Evolutionary conservation across 306 rosid species (phyloP).

Genomic region (Parietaria judaica): DNA sequence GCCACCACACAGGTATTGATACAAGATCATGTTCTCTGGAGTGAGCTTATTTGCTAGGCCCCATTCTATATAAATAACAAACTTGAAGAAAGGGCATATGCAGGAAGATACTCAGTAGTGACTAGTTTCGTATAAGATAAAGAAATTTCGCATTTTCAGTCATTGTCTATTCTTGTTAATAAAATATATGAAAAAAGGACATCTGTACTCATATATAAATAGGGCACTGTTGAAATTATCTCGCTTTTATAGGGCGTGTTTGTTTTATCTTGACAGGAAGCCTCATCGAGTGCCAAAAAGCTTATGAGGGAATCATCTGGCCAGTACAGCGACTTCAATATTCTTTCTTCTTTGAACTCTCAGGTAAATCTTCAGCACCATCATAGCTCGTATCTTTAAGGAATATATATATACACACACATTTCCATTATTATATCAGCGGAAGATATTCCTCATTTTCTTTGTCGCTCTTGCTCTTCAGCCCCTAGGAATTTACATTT

Average conservation of each 20-base stretch:
- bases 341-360: slow-evolving; percentile 93
- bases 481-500: not conserved
- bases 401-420: too few relatives aligned
- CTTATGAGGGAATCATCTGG: slow-evolving; percentile 70
- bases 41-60: slow-evolving; percentile 5
- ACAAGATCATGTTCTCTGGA: slow-evolving; percentile 15
- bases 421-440: slow-evolving; percentile 4
- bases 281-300: slow-evolving; percentile 73
- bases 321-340: slow-evolving; percentile 85
- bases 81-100: not conserved
- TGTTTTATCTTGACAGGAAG: slow-evolving; percentile 57
- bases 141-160: too few relatives aligned
- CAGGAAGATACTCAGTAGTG: not conserved
- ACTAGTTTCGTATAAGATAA: not conserved
- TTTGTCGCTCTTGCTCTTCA: not conserved
- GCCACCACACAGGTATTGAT: slow-evolving; percentile 84
- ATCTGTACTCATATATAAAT: too few relatives aligned
- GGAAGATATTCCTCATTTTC: not conserved
- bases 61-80: not conserved
- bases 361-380: slow-evolving; percentile 45
- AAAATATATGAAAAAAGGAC: too few relatives aligned
- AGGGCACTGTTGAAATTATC: too few relatives aligned
- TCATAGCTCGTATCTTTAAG: not conserved
- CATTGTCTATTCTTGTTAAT: too few relatives aligned
- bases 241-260: not conserved